Percentiles rank a stretch among this genome's conserved stretches.
phyloP scores from a whole-genome alignment of 2,329 filamentous ascomycete genomes.

The Aspergillus hortae region DNA sequence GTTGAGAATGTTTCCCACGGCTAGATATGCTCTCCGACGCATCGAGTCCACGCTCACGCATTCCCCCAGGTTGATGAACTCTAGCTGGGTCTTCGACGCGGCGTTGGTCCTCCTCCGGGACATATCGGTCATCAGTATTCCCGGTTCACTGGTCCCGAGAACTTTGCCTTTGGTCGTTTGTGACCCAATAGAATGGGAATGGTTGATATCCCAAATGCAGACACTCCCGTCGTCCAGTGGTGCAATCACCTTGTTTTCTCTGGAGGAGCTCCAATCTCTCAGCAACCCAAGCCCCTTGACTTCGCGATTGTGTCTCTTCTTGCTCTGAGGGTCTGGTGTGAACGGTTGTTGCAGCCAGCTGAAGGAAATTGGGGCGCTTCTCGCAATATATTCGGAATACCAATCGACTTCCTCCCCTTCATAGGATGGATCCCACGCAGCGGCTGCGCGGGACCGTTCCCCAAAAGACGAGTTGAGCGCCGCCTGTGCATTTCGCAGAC shows the following conservation, averaged over 20 bases:
- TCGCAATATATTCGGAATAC: slow-evolving; percentile 85
- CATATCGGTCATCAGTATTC: slow-evolving; percentile 65
- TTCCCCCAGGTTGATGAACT: slow-evolving; percentile 61
- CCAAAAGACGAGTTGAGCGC: slow-evolving; percentile 18
- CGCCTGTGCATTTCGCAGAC: background rate
- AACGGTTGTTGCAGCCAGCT: slow-evolving; percentile 71
- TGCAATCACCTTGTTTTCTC: slow-evolving; percentile 63
- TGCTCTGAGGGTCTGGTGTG: slow-evolving; percentile 30
- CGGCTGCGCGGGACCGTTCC: slow-evolving; percentile 36
- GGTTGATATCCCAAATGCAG: slow-evolving; percentile 76
- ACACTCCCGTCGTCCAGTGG: slow-evolving; percentile 84
- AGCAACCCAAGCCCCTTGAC: slow-evolving; percentile 71
- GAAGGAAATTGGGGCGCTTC: slow-evolving; percentile 68
- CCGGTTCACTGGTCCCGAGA: slow-evolving; percentile 61
- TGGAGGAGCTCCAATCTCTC: slow-evolving; percentile 49
- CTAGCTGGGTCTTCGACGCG: slow-evolving; percentile 24
- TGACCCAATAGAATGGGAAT: slow-evolving; percentile 27
- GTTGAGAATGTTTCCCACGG: slow-evolving; percentile 70
- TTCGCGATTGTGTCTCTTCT: slow-evolving; percentile 51
- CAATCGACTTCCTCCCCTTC: slow-evolving; percentile 70
- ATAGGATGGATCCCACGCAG: slow-evolving; percentile 80
- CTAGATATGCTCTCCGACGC: slow-evolving; percentile 70
- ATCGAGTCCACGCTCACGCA: slow-evolving; percentile 75
- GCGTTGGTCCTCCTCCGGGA: slow-evolving; percentile 54
- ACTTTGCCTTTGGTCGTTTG: slow-evolving; percentile 53